phyloP scores from a whole-genome alignment of 176 grass and related monocot species.

The Tuctoria greenei region DNA sequence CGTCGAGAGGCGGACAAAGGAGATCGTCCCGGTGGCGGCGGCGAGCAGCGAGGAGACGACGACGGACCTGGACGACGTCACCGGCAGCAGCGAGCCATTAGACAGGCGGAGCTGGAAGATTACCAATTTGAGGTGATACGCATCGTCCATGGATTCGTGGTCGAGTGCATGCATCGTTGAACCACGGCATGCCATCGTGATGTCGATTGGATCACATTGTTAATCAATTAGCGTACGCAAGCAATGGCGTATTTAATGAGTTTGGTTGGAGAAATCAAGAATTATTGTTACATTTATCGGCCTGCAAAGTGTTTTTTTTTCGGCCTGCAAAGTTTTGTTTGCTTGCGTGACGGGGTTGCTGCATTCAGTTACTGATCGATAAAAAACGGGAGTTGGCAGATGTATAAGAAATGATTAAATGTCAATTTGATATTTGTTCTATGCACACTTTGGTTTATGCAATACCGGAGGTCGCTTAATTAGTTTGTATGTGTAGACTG shows the following conservation, averaged over 20 bases:
- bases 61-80: constrained; percentile 36
- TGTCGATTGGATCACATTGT: not conserved
- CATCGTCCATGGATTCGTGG: not conserved
- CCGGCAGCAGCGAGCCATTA: constrained; percentile 49
- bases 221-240: not conserved
- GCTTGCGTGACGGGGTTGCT: constrained; percentile 11
- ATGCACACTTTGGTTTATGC: not conserved
- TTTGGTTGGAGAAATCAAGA: constrained; percentile 31
- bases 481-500: not conserved
- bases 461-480: not conserved
- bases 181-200: not conserved
- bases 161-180: not conserved
- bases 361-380: not conserved
- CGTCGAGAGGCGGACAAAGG: constrained; percentile 40
- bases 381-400: not conserved
- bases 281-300: constrained; percentile 11
- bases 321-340: constrained; percentile 50
- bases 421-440: not conserved
- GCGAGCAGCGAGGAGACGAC: constrained; percentile 19
- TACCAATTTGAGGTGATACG: constrained; percentile 35
- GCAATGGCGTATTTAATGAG: not conserved
- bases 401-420: not conserved
- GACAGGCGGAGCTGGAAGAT: constrained; percentile 50
- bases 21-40: constrained; percentile 47
- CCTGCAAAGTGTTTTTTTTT: too few relatives aligned